Base-by-base conservation (phyloP, 352 stramenopile species). In the Globisporangium abappressorium region DNA sequence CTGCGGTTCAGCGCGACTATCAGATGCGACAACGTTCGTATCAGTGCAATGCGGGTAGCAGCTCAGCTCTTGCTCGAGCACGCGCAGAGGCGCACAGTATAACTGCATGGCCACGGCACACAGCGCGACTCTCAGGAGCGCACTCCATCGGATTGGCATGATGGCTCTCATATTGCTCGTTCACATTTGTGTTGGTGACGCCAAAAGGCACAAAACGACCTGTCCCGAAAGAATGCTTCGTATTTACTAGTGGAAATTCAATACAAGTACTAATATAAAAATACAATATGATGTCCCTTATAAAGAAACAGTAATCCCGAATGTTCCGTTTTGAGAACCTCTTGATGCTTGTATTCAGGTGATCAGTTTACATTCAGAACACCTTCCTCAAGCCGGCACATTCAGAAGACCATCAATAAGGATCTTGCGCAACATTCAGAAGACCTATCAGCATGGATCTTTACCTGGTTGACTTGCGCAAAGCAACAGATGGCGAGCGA, bases 11-110 rank as follows among this genome's bases (percentile, higher is more conserved):
- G 6, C 34, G 11, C 12, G 12, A 46, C 30, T 14, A 46, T 7
- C 18, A 26, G 51, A 5, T 11, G 7, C 55, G 4, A 9, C 55
- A 22, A 24, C 54, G 18, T 28, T 59, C 15, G 7, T 26, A 8
- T 18, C 18, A 24, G 2, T 26, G 20, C 36, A 56, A 18, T 26
- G 15, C 26, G 59, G 46, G 12, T 64, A 55, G 59, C 59, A 64
- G 15, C 7, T 3, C 18, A 57, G n/a, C 24, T 65, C 59, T 8
- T 47, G 64, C 22, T 70, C 57, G 24, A 56, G 47, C 26, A 36
- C 24, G 15, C 65, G 57, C 57, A 65, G 47, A n/a, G 65, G 65
- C 11, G 57, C 65, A 22, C 38, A 70, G 57, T 70, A 70, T 33
- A 65, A 46, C 57, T 62, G 65, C 47, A 70, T 26, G 9, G 2